phyloP scores from a whole-genome alignment of 768 basidiomycete genomes.

The Candolleomyces eurysporus region DNA sequence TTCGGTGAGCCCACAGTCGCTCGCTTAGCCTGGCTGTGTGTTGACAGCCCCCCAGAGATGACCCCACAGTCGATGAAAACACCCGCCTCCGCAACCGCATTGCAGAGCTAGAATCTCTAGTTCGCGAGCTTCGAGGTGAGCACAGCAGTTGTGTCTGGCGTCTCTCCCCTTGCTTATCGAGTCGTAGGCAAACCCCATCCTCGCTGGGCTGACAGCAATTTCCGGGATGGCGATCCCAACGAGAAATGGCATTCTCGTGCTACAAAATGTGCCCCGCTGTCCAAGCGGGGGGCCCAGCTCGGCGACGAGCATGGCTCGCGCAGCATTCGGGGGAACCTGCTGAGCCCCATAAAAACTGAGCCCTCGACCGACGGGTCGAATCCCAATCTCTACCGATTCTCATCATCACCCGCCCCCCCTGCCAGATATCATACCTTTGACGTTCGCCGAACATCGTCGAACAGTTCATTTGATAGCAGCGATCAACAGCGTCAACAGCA shows the following conservation, averaged over 20 bases:
- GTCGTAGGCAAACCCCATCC: constrained; percentile 80
- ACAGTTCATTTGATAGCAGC: constrained; percentile 34
- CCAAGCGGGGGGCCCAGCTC: constrained; percentile 18
- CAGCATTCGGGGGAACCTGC: constrained; percentile 29
- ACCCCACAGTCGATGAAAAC: constrained; percentile 84
- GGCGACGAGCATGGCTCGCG: constrained; percentile 13
- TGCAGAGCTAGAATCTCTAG: constrained; percentile 89
- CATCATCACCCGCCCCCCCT: constrained; percentile 52
- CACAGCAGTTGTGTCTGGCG: constrained; percentile 3
- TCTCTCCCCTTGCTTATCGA: constrained; percentile 3
- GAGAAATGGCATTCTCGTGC: constrained; percentile 88
- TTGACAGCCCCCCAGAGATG: constrained; percentile 52
- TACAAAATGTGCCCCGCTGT: constrained; percentile 56
- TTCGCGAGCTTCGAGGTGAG: constrained; percentile 81
- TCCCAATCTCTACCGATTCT: constrained; percentile 66
- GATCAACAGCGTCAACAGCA: constrained; percentile 22
- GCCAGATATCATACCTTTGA: constrained; percentile 55
- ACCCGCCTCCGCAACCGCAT: constrained; percentile 84
- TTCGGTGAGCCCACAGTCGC: constrained; percentile 47
- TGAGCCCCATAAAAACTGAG: constrained; percentile 71
- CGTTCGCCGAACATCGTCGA: constrained; percentile 30
- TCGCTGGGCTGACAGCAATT: constrained; percentile 78
- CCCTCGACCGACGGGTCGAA: constrained; percentile 44
- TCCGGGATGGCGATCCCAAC: constrained; percentile 75
- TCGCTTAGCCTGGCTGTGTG: constrained; percentile 3